Base-by-base conservation (phyloP, 2,329 filamentous ascomycete genomes). In the Colletotrichum salicis region DNA sequence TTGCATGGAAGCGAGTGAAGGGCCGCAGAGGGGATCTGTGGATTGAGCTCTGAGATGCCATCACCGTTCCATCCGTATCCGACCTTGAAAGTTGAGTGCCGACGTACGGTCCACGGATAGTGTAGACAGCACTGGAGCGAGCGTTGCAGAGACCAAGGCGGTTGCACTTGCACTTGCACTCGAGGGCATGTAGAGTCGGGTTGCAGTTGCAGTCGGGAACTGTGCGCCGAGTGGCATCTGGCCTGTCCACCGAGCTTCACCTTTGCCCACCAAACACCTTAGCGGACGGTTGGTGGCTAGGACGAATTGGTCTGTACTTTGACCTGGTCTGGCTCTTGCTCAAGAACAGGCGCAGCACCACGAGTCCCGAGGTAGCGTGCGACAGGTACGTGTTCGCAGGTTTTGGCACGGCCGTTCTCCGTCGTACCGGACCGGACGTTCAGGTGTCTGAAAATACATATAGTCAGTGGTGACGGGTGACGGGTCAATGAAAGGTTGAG, bases 1-100 rank as follows among this genome's bases (percentile, higher is more conserved):
- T 63, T 71, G 69, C 69, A 71, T 71, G 52, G 64, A 68, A 63
- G 69, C 69, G 69, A 71, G 64, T 12, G 52, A 52, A 33, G 52
- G 48, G 19, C 29, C n/a, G 56, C n/a, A 31, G 52, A 41, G 4
- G 31, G 55, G 57, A 45, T 29, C 19, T 33, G 33, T 37, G 35
- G 13, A 24, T 12, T 12, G 29, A 22, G 55, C 19, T 7, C 33
- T n/a, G 29, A 29, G 31, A 33, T 13, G 12, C 24, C 31, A 31
- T 48, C 41, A 48, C 41, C 19, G 54, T 33, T 10, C 7, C 15
- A 56, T 56, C 54, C 52, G 52, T 55, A 29, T 15, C 24, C 24
- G 57, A 41, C 59, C 37, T 22, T 51, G 60, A 35, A 37, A 51
- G 59, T 29, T 27, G 11, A 37, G 22, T 70, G 67, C 45, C 22